Evolutionary conservation across 129 eudicot genomes (phyloP), one percentile per base, ranked within the genome.

Genomic region (Sambucus nigra): DNA sequence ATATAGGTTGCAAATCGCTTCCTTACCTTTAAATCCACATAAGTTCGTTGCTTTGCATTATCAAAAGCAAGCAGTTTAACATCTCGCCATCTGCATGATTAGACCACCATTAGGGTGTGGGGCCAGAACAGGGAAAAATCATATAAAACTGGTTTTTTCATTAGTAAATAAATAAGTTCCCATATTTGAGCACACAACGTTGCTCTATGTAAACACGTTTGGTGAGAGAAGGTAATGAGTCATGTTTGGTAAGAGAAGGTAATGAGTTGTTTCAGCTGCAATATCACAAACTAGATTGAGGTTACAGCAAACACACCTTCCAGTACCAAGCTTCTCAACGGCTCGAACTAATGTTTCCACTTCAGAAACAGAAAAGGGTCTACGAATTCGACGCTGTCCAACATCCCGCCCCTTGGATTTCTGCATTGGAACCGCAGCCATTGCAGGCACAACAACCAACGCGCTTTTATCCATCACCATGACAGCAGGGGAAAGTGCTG

Each of bases 1-100:
- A 29, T 49, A 53, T 12, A 42, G 48, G 20, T 42, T 18, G n/a
- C 15, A 4, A 9, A 23, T 5, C 26, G 22, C 24, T 66, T 46
- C 22, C 27, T 25, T 70, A 92, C 99, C 87, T 91, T 91, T 70
- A 91, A 70, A 75, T 91, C 99, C 29, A 91, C 99, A 27, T 91
- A 91, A 42, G 99, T 91, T 25, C 99, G 85, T 73, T 91, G 95
- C 31, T 91, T 86, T 51, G 93, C 94, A 64, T 76, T 80, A 66
- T 86, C 99, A 74, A 91, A 91, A 60, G 99, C 99, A 38, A 94
- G 69, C 53, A 91, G 57, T 57, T 91, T 91, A 21, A 91, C 99
- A 68, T 86, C 95, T 17, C 99, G 94, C 99, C 99, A 91, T 67
- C 99, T 91, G 76, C 53, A 67, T 24, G 3, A 68, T 64, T 35